phyloP scores from a whole-genome alignment of 2,329 filamentous ascomycete genomes.

The Ophiostoma perfectum region DNA sequence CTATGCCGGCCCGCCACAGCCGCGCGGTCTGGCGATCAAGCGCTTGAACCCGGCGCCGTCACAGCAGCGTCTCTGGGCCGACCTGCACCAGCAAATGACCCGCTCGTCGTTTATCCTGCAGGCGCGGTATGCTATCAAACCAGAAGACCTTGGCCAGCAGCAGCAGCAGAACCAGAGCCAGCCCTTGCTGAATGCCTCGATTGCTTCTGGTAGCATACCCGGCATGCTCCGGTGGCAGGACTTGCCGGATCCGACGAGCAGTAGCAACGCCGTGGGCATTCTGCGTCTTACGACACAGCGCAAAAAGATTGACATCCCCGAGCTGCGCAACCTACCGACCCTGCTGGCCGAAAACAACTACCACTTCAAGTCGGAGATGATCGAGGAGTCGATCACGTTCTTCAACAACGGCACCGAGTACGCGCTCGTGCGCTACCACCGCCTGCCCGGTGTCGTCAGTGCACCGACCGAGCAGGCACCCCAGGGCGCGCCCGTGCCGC shows the following conservation, averaged over 20 bases:
- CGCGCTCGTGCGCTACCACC: slow-evolving; percentile 45
- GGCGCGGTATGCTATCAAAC: slow-evolving; percentile 48
- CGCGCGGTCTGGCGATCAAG: slow-evolving; percentile 42
- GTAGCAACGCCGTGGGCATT: slow-evolving; percentile 24
- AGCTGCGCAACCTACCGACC: slow-evolving; percentile 44
- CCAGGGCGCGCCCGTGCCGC: slow-evolving; percentile 31
- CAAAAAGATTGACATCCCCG: slow-evolving; percentile 53
- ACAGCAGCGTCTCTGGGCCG: slow-evolving; percentile 42
- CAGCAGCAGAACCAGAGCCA: slow-evolving; percentile 35
- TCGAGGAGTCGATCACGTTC: slow-evolving; percentile 51
- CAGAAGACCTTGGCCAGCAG: slow-evolving; percentile 37
- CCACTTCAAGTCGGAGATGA: slow-evolving; percentile 48
- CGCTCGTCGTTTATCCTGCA: slow-evolving; percentile 55
- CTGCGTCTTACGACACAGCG: slow-evolving; percentile 46
- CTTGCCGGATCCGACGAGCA: slow-evolving; percentile 51
- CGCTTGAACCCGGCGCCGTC: slow-evolving; percentile 24
- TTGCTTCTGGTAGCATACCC: slow-evolving; percentile 24
- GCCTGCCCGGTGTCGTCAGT: slow-evolving; percentile 28
- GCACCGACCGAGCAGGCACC: background rate
- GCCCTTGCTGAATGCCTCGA: slow-evolving; percentile 26
- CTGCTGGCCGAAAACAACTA: slow-evolving; percentile 50
- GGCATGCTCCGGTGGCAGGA: slow-evolving; percentile 55
- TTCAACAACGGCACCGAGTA: slow-evolving; percentile 53
- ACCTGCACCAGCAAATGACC: slow-evolving; percentile 49
- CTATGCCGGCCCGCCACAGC: slow-evolving; percentile 45